These are phyloP conservation scores for Cladosporium halotolerans DNA, from an alignment of 2,329 filamentous ascomycete species.

Conservation along the genomic window DNA sequence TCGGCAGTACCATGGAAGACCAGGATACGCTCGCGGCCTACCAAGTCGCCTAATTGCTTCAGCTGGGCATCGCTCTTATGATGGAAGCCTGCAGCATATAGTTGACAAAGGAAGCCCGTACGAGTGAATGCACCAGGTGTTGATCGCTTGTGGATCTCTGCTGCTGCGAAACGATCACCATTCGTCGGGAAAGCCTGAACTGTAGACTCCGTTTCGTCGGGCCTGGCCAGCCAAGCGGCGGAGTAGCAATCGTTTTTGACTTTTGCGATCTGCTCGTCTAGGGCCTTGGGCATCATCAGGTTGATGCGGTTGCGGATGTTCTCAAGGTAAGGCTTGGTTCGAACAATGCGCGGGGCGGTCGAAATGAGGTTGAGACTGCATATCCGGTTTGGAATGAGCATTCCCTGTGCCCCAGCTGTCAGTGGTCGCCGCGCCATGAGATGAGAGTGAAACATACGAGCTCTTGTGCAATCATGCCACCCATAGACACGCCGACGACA, in stretches of 20 bases:
- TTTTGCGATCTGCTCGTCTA: slow-evolving; percentile 60
- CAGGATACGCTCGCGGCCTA: slow-evolving; percentile 68
- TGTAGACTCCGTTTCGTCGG: slow-evolving; percentile 48
- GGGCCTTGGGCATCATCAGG: slow-evolving; percentile 60
- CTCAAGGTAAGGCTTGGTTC: slow-evolving; percentile 49
- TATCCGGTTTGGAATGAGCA: slow-evolving; percentile 42
- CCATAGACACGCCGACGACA: slow-evolving; percentile 73
- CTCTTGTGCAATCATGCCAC: slow-evolving; percentile 90
- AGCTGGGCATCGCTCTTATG: slow-evolving; percentile 65
- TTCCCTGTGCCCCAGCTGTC: slow-evolving; percentile 15
- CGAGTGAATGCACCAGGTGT: slow-evolving; percentile 56
- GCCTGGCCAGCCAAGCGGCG: slow-evolving; percentile 53
- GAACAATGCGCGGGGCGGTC: slow-evolving; percentile 42
- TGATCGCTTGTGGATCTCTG: slow-evolving; percentile 66
- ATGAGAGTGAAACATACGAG: slow-evolving; percentile 41
- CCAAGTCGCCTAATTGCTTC: slow-evolving; percentile 55
- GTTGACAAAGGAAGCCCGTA: slow-evolving; percentile 67
- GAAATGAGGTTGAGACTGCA: slow-evolving; percentile 47
- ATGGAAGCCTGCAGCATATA: slow-evolving; percentile 74
- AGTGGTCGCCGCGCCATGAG: background rate
- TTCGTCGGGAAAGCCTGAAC: slow-evolving; percentile 61
- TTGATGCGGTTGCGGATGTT: slow-evolving; percentile 56
- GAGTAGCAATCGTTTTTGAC: slow-evolving; percentile 63
- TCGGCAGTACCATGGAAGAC: slow-evolving; percentile 72
- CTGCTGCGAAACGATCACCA: slow-evolving; percentile 74